Evolutionary conservation across 768 basidiomycete genomes (phyloP), one percentile per base, ranked within the genome.

Genomic region (Porphyrellus cyaneotinctus): DNA sequence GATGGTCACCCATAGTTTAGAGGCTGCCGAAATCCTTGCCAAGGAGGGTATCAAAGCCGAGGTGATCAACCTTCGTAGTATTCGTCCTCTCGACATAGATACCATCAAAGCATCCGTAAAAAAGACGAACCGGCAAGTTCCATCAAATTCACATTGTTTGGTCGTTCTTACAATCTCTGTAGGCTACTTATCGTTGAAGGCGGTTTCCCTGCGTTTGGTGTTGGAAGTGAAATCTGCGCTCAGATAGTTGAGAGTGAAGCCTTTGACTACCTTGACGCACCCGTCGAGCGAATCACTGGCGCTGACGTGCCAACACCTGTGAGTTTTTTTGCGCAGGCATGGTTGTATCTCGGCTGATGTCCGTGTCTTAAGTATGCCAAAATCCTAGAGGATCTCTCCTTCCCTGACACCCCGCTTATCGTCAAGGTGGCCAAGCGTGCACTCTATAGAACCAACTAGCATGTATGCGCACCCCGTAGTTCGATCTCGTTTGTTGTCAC

Each of bases 21-120:
- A 98, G 71, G 95, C 97, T 35, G 97, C 97, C 12, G 95, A 95
- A 51, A 74, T 77, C 32, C 79, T 99, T 22, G 91, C 88, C 58
- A 95, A 97, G 78, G 95, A 98, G 74, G 95, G 93, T 31, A 86
- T 99, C 76, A 90, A 91, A 69, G 95, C 93, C 23, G 97, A 99
- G 74, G 92, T 99, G 63, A 87, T 99, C 79, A 99, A 99, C 80
- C 81, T 98, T 58, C 82, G 95, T 60, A 86, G 84, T 56, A 98
- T 97, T 69, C 88, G 97, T 56, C 97, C 97, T 54, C 83, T 99
- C 28, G 97, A 99, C 70, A 95, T 98, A 63, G 90, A 94, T 57
- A 97, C 95, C 48, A 97, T 99, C 74, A 95, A 91, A 70, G 80
- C 83, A 65, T 95, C 92, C 9, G 91, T 99, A 64, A 98, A 98